Evolutionary conservation across 495 filamentous ascomycete genomes (phyloP), one percentile per base, ranked within the genome.

Genomic region (Parathielavia appendiculata): DNA sequence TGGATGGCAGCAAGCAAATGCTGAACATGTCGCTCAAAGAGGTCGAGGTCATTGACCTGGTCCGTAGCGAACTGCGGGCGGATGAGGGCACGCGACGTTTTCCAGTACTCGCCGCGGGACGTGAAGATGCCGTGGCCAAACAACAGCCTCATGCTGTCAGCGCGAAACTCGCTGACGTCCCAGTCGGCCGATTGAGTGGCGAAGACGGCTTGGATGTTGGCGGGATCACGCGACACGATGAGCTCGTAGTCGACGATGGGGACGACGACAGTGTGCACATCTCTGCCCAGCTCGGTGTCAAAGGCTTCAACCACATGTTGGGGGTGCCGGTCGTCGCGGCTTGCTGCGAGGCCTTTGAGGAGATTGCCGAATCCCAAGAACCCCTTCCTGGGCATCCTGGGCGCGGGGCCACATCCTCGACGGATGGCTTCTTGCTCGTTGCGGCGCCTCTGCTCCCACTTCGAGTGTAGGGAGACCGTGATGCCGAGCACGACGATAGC

Each of bases 81-180:
- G 8, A 90, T 68, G 46, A 88, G 71, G 0, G 81, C 77, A 3
- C 86, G 71, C 8, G 84, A 85, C 51, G 83, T 77, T 60, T 82
- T 79, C 89, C 88, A 92, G 11, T 64, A 67, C 13, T 72, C 70
- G 14, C 88, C 89, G 63, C 89, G 82, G 4, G 76, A 74, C 1
- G 84, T 85, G 66, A 92, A 91, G 58, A 92, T 86, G 23, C 87
- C 88, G 44, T 80, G 65, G 9, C 88, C 88, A 1, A 90, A 65
- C 4, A 90, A 62, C 0, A 82, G 82, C 22, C 60, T 68, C 69
- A 86, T 79, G 34, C 66, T 72, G 0, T 69, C 66, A 11, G 71
- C 61, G 16, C 86, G 74, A 13, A 69, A 41, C 14, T 74, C 65
- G 1, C 81, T 83, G 1, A 90, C 65, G 13, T 75, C 73, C 68